Conservation (phyloP, 371 early-diverging fungal genomes). For the Synchytrium microbalum region DNA sequence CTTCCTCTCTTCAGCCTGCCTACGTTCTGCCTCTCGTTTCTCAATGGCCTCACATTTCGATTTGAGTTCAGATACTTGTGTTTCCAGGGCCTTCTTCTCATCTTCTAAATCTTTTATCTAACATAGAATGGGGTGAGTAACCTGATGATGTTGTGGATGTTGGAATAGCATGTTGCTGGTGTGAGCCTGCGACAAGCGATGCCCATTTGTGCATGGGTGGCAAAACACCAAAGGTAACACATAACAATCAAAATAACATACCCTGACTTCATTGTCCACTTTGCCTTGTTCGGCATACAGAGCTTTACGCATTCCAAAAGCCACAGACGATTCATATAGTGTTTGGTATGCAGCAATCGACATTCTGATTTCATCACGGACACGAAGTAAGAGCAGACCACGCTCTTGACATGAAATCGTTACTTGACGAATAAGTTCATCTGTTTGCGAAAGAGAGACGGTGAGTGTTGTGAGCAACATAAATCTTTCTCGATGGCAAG, state of each 20-base stretch:
- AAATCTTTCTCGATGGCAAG: not conserved
- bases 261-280: constrained; percentile 42
- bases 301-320: constrained; percentile 54
- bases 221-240: constrained; percentile 1
- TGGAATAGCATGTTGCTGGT: not conserved
- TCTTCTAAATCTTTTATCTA: constrained; percentile 46
- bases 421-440: constrained; percentile 51
- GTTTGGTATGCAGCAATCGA: constrained; percentile 51
- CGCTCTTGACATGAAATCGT: constrained; percentile 50
- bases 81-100: constrained; percentile 44
- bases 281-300: constrained; percentile 48
- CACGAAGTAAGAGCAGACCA: constrained; percentile 44
- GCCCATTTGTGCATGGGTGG: not conserved
- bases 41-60: constrained; percentile 53
- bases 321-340: constrained; percentile 43
- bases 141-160: not conserved
- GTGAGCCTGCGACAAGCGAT: not conserved
- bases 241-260: constrained; percentile 4
- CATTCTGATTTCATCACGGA: constrained; percentile 52
- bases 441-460: constrained; percentile 11
- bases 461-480: not conserved
- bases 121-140: not conserved
- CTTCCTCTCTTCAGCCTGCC: constrained; percentile 50
- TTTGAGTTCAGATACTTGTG: constrained; percentile 41
- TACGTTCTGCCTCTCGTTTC: constrained; percentile 44